Evolutionary conservation across 169 alveolate genomes (phyloP).

Genomic region (Cyclospora cayetanensis): DNA sequence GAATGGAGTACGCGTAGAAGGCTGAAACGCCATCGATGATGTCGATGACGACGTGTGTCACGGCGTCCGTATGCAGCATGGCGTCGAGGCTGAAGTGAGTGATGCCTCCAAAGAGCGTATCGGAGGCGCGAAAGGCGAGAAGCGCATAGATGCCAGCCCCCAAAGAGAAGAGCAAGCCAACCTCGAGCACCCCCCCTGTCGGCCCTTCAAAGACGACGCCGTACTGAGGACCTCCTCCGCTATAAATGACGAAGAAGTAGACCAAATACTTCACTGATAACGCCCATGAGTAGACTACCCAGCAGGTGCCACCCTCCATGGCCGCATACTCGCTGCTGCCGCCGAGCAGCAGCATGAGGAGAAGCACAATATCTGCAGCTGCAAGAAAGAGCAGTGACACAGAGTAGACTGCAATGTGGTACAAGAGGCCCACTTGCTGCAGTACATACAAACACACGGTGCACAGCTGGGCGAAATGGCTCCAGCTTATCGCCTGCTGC

Average conservation of each 20-base stretch:
- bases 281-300: constrained; percentile 67
- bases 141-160: constrained; percentile 74
- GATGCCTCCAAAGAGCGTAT: constrained; percentile 72
- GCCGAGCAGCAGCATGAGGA: constrained; percentile 48
- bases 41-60: constrained; percentile 77
- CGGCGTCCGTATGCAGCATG: constrained; percentile 76
- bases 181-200: constrained; percentile 28
- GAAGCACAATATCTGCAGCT: neutral
- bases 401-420: constrained; percentile 6
- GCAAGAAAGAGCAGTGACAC: neutral
- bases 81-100: constrained; percentile 73
- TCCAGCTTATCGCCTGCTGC: constrained; percentile 69
- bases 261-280: constrained; percentile 10
- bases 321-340: constrained; percentile 52
- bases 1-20: constrained; percentile 70
- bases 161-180: constrained; percentile 47
- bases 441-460: neutral
- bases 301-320: constrained; percentile 60
- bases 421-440: constrained; percentile 66
- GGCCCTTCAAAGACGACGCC: constrained; percentile 22
- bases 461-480: constrained; percentile 8
- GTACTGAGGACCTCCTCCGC: neutral
- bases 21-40: constrained; percentile 73
- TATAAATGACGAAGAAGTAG: constrained; percentile 41
- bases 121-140: constrained; percentile 76